These are phyloP conservation scores for Ramaria rubella DNA, from an alignment of 768 basidiomycete genomes.

Conservation along the genomic window DNA sequence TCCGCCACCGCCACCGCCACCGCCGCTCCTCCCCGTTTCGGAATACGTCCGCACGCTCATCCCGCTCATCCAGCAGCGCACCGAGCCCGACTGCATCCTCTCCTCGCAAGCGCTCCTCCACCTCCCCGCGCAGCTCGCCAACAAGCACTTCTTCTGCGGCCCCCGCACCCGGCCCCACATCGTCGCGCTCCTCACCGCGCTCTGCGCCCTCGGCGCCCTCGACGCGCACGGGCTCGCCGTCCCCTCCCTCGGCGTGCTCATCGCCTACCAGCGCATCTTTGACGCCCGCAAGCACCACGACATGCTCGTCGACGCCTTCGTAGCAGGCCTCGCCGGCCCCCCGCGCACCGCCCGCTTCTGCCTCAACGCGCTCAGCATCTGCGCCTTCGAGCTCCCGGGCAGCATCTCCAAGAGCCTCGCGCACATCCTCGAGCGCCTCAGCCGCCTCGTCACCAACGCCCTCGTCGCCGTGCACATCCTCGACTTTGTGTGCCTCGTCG, in stretches of 20 bases:
- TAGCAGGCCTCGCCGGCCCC: conserved; percentile 54
- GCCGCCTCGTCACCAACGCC: conserved; percentile 90
- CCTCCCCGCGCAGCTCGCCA: conserved; percentile 83
- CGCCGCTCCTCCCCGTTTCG: conserved; percentile 57
- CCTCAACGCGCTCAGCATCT: conserved; percentile 81
- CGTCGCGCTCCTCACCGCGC: conserved; percentile 49
- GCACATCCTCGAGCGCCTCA: conserved; percentile 76
- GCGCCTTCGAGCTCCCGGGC: conserved; percentile 78
- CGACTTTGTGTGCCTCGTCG: conserved; percentile 82
- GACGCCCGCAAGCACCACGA: conserved; percentile 53
- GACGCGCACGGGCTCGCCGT: conserved; percentile 87
- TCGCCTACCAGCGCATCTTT: conserved; percentile 81
- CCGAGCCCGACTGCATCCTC: conserved; percentile 86
- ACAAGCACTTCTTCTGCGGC: conserved; percentile 96
- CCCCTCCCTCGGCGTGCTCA: conserved; percentile 78
- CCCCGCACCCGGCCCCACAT: conserved; percentile 65
- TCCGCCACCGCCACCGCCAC: no score
- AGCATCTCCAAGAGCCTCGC: conserved; percentile 77
- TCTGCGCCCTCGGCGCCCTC: conserved; percentile 63
- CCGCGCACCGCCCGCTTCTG: conserved; percentile 80
- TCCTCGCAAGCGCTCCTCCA: conserved; percentile 88
- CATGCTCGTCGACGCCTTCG: conserved; percentile 66
- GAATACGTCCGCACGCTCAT: conserved; percentile 60
- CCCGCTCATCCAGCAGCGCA: conserved; percentile 56
- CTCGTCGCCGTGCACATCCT: conserved; percentile 95